Base-by-base conservation (phyloP, 2,329 filamentous ascomycete species). In the Colletotrichum limetticola region DNA sequence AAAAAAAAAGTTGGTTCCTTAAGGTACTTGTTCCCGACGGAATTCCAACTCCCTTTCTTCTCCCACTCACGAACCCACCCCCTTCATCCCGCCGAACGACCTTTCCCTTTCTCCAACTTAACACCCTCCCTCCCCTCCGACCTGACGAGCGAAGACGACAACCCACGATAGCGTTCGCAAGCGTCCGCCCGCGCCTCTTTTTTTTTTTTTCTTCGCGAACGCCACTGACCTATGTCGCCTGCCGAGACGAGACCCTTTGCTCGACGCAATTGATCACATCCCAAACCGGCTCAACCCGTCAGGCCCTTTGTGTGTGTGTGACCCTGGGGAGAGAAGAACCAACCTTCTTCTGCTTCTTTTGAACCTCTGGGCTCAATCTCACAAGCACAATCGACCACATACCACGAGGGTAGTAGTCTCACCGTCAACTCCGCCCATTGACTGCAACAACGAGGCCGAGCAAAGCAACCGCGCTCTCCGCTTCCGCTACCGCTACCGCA, bases 211-310 rank as follows among this genome's bases (percentile, higher is more conserved):
- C 14, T 59, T 57, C 35, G 53, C 66, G 30, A 69, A 42, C 70
- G 70, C 70, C 53, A 24, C 70, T 69, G 66, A 28, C 66, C 59
- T 69, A 69, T 64, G 66, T 72, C 66, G 60, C 66, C 66, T 69
- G 66, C 70, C 70, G 70, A 72, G 53, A 68, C 66, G 19, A 49
- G 42, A n/a, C 42, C 42, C 19, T 56, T 26, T 22, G 22, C 37
- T 56, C 35, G 52, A 58, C 65, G 37, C 70, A 72, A 60, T 69
- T 69, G 66, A 59, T 22, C 37, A 62, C 14, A 58, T 59, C 58
- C 24, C 37, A 42, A 65, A 24, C 64, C 59, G 60, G 66, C 32
- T 72, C 55, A 60, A 58, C 55, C 53, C 53, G 59, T 72, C 70
- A 35, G 59, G 19, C 42, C 42, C 42, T 49, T 49, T 42, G 37